Base-by-base conservation (phyloP, 495 filamentous ascomycete genomes). In the Penicillium antarcticum region DNA sequence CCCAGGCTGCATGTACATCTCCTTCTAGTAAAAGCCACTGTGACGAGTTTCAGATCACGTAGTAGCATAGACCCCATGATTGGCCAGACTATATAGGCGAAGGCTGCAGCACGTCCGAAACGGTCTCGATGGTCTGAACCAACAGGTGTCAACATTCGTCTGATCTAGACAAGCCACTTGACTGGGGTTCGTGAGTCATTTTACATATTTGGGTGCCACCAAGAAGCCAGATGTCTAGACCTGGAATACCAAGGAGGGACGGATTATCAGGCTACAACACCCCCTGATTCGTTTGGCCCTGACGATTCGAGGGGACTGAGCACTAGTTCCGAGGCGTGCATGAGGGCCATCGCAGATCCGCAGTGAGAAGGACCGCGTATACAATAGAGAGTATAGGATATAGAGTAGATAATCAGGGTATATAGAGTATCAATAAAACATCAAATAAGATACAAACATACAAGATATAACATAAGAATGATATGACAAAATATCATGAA, bases 11-110 rank as follows among this genome's bases (percentile, higher is more conserved):
- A 46, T 29, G 23, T 16, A 29, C 23, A 19, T 16, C 17, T 34
- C 19, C 42, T 39, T 44, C 45, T 38, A 48, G 44, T 47, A 38
- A 42, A 29, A 56, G 52, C 46, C 42, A 37, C 50, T 45, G 29
- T 49, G 37, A 49, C 17, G 47, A 49, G 38, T 49, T 49, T 49
- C 47, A 41, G 47, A 49, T 40, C 38, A 35, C 37, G 29, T 34
- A 14, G 29, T 17, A n/a, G 8, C 2, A 10, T 18, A 9, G 34
- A 14, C 23, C 2, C 16, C 16, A 10, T 29, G 13, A 49, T 49
- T 49, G 47, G 47, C 9, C 5, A 2, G 19, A 21, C 32, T 17
- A 24, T 24, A 36, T 35, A 36, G 44, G 16, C 32, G 10, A 40
- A 16, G 35, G 21, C 45, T 38, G 31, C 42, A 45, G 13, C 23